Conservation (phyloP, 768 basidiomycete species). For the Trametes coccinea region DNA sequence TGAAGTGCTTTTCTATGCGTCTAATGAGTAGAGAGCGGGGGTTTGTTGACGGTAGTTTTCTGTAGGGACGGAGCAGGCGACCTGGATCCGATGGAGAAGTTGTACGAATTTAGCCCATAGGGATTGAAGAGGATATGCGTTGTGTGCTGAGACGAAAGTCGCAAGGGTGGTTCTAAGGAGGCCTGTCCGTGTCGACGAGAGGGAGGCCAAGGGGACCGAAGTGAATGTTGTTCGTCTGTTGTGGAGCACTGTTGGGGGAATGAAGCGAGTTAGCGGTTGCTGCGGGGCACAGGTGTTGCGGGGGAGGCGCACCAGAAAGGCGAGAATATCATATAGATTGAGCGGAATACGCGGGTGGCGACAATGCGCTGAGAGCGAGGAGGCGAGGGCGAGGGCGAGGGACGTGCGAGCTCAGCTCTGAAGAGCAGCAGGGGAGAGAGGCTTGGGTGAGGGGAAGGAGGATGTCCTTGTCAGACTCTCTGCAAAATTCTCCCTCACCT, state of each 20-base stretch:
- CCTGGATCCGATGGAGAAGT: slow-evolving; percentile 39
- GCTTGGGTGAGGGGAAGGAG: slow-evolving; percentile 9
- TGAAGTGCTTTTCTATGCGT: slow-evolving; percentile 13
- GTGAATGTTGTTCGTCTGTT: slow-evolving; percentile 51
- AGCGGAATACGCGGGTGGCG: slow-evolving; percentile 9
- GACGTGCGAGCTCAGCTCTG: too few species aligned
- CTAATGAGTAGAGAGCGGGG: slow-evolving; percentile 17
- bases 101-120: slow-evolving; percentile 43
- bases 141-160: neutral
- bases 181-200: slow-evolving; percentile 70
- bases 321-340: slow-evolving; percentile 28
- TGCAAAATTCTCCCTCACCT: slow-evolving; percentile 16
- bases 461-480: slow-evolving; percentile 6
- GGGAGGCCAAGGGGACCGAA: slow-evolving; percentile 60
- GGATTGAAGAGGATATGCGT: slow-evolving; percentile 21
- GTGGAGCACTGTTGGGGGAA: slow-evolving; percentile 19
- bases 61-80: slow-evolving; percentile 38
- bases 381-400: neutral
- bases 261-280: neutral
- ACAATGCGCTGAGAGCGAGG: slow-evolving; percentile 14
- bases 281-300: neutral
- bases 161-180: slow-evolving; percentile 58
- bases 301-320: slow-evolving; percentile 19
- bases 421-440: neutral
- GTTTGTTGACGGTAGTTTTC: slow-evolving; percentile 29